Evolutionary conservation across 2,329 filamentous ascomycete species (phyloP).

Genomic region (Ophiostoma tasmaniense): DNA sequence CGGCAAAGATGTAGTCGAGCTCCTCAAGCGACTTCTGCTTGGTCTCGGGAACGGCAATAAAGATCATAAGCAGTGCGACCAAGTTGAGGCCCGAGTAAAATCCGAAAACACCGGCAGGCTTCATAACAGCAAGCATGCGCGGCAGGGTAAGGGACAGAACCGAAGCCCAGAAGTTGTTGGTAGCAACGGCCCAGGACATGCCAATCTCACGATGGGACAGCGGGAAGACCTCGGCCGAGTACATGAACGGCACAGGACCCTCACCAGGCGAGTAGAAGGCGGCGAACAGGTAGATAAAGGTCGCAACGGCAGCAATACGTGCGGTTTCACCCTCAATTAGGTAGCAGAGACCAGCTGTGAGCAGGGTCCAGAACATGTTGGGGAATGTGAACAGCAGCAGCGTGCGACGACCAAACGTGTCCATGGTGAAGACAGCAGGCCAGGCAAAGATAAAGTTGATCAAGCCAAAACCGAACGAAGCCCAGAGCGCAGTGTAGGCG

Average conservation of each 20-base stretch:
- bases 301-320: conserved; percentile 40
- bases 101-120: conserved; percentile 34
- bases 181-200: conserved; percentile 33
- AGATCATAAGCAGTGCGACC: conserved; percentile 48
- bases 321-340: conserved; percentile 18
- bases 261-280: conserved; percentile 37
- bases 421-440: conserved; percentile 57
- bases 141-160: conserved; percentile 24
- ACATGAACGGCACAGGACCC: conserved; percentile 60
- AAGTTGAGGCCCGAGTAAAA: conserved; percentile 51
- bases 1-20: conserved; percentile 53
- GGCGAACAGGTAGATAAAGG: conserved; percentile 33
- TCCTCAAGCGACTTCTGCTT: conserved; percentile 51
- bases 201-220: conserved; percentile 63
- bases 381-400: conserved; percentile 59
- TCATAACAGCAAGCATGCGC: conserved; percentile 37
- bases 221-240: conserved; percentile 62
- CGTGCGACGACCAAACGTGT: conserved; percentile 55
- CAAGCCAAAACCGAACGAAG: conserved; percentile 56
- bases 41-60: conserved; percentile 50
- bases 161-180: conserved; percentile 19
- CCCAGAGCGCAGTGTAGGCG: conserved; percentile 48
- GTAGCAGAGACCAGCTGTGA: conserved; percentile 29
- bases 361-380: conserved; percentile 56
- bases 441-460: conserved; percentile 55